Conservation (phyloP, 306 rosid genomes). For the Notholithocarpus densiflorus region DNA sequence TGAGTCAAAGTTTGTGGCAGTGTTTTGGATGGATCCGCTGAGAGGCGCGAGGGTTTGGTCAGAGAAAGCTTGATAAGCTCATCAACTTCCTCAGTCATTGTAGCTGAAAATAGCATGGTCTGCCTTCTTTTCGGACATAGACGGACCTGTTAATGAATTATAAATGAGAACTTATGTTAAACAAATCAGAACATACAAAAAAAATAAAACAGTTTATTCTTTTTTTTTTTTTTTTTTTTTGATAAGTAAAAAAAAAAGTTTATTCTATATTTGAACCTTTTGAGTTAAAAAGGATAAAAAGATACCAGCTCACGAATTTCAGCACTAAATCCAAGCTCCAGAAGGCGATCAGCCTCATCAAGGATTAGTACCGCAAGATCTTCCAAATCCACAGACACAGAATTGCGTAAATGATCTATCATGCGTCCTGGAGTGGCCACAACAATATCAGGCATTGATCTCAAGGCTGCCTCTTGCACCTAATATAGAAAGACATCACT, state of each 20-base stretch:
- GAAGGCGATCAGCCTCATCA: slow-evolving; percentile 97
- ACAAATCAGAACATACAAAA: slow-evolving; percentile 4
- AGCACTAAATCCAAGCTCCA: slow-evolving; percentile 92
- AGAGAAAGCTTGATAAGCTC: slow-evolving; percentile 90
- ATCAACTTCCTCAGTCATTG: slow-evolving; percentile 89
- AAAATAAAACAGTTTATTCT: slow-evolving; percentile 9
- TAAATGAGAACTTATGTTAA: background rate
- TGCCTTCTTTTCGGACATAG: slow-evolving; percentile 89
- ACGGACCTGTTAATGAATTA: slow-evolving; percentile 57
- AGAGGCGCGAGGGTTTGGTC: slow-evolving; percentile 82
- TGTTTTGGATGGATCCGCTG: slow-evolving; percentile 88
- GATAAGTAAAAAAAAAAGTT: slow-evolving; percentile 2
- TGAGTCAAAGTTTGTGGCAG: slow-evolving; percentile 84
- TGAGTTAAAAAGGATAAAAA: slow-evolving; percentile 8
- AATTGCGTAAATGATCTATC: slow-evolving; percentile 95
- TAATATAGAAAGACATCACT: slow-evolving; percentile 32
- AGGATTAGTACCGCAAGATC: slow-evolving; percentile 94
- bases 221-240: no score
- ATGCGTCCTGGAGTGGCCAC: slow-evolving; percentile 99
- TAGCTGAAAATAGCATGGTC: slow-evolving; percentile 98
- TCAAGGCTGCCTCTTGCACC: slow-evolving; percentile 89
- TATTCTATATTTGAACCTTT: background rate
- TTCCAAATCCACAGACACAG: slow-evolving; percentile 95
- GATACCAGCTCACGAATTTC: slow-evolving; percentile 88
- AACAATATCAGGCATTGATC: slow-evolving; percentile 96